Percentiles rank a stretch among this genome's conserved stretches.
Conservation (phyloP, 2,329 filamentous ascomycete genomes). For the Colletotrichum sp. region DNA sequence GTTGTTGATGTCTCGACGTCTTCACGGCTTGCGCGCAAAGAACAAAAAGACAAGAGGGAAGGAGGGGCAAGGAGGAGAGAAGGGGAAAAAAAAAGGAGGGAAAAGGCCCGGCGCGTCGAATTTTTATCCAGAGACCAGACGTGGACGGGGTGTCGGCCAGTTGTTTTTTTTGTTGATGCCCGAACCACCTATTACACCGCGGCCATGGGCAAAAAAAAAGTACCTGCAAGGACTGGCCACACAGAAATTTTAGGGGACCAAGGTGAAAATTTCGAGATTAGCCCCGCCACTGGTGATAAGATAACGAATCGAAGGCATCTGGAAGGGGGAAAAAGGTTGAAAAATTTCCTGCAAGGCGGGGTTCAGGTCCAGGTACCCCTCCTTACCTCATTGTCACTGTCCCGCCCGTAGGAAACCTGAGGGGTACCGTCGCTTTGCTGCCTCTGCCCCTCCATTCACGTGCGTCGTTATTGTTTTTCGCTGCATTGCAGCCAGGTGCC, state of each 20-base stretch:
- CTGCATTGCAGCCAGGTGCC: neutral
- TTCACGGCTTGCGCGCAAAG: constrained; percentile 4
- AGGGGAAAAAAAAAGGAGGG: constrained; percentile 5
- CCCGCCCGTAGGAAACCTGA: neutral
- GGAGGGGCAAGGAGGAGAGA: constrained; percentile 2
- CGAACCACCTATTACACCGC: constrained; percentile 11
- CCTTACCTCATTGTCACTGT: neutral
- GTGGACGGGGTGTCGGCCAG: neutral
- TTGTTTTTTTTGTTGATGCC: constrained; percentile 17
- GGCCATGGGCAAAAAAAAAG: neutral
- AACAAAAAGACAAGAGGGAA: neutral
- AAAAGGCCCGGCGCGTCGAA: constrained; percentile 15
- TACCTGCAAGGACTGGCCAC: neutral
- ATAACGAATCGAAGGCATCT: constrained; percentile 7
- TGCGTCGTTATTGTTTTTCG: neutral
- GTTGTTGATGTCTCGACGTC: constrained; percentile 14
- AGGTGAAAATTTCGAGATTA: constrained; percentile 21
- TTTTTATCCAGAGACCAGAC: constrained; percentile 12
- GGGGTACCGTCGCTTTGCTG: neutral
- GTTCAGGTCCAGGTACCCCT: constrained; percentile 14
- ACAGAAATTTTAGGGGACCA: constrained; percentile 20
- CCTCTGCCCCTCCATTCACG: constrained; percentile 20
- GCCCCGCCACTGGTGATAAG: constrained; percentile 21
- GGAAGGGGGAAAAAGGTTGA: neutral
- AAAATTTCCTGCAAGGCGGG: constrained; percentile 20